These are phyloP conservation scores for Acanthamoeba polyphaga DNA, from an alignment of 208 protist species.

Conservation along the genomic window DNA sequence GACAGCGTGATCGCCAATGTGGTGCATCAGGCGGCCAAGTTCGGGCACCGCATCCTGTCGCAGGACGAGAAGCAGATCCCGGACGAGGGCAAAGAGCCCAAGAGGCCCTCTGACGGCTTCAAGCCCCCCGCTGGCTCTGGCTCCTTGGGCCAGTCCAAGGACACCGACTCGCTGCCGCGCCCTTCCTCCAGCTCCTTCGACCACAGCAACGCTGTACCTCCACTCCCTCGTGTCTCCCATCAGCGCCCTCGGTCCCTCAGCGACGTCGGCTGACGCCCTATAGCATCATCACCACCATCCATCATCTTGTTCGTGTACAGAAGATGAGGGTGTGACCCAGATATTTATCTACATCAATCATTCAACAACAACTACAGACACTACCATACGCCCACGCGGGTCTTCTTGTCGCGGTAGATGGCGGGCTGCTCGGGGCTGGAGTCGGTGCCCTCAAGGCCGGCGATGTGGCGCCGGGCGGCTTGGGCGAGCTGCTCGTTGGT, in stretches of 20 bases:
- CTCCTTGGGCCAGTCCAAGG: neutral
- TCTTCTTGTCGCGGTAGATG: constrained; percentile 25
- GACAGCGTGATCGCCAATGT: constrained; percentile 49
- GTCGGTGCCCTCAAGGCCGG: neutral
- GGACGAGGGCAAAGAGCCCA: constrained; percentile 28
- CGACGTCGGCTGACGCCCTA: neutral
- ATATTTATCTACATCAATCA: neutral
- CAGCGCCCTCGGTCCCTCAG: neutral
- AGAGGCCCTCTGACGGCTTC: neutral
- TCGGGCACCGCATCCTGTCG: constrained; percentile 21
- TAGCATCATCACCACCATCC: too few species aligned
- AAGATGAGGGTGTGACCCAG: neutral
- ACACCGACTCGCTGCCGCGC: neutral
- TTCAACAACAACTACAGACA: neutral
- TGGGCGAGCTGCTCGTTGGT: constrained; percentile 33
- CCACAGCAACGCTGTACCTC: neutral
- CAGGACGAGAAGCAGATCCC: neutral
- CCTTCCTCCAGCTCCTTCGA: neutral
- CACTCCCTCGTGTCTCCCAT: neutral
- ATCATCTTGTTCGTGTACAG: too few species aligned
- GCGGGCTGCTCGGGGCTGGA: neutral
- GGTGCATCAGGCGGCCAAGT: constrained; percentile 36
- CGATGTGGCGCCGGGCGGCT: neutral
- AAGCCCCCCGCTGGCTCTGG: too few species aligned
- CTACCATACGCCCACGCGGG: constrained; percentile 10